Conservation (phyloP, 139 green algal genomes). For the Ettlia oleoabundans region DNA sequence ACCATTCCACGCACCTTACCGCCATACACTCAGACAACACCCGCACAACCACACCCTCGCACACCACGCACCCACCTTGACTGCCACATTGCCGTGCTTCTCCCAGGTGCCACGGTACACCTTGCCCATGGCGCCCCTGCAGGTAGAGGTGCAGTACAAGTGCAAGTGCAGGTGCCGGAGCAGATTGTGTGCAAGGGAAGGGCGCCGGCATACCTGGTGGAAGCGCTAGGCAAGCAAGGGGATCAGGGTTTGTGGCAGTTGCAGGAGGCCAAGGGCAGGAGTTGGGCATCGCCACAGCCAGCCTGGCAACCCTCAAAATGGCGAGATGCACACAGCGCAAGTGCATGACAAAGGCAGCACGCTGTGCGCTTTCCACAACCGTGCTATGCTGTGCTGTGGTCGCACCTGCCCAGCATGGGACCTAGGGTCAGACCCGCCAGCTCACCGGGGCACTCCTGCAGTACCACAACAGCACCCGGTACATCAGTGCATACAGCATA, state of each 20-base stretch:
- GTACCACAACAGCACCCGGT: background rate
- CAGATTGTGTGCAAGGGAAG: background rate
- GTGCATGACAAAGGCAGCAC: background rate
- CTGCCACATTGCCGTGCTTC: background rate
- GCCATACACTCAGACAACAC: background rate
- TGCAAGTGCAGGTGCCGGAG: background rate
- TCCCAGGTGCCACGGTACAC: conserved; percentile 10
- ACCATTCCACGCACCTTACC: background rate
- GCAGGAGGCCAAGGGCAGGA: too few species aligned
- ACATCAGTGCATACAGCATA: too few species aligned
- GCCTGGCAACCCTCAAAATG: too few species aligned
- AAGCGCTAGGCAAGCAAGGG: too few species aligned
- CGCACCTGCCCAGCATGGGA: background rate
- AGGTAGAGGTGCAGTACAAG: background rate
- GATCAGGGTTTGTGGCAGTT: too few species aligned
- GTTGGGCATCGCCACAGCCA: too few species aligned
- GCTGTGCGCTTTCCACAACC: background rate
- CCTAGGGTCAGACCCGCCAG: background rate
- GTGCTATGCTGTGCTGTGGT: background rate
- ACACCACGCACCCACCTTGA: background rate
- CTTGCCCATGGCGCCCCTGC: background rate
- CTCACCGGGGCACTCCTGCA: background rate
- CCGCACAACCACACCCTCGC: background rate
- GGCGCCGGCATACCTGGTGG: background rate
- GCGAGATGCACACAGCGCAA: too few species aligned